Percentiles rank a stretch among this genome's conserved stretches.
Evolutionary conservation across 352 stramenopile genomes (phyloP).

Genomic region (Phytophthora cajani): DNA sequence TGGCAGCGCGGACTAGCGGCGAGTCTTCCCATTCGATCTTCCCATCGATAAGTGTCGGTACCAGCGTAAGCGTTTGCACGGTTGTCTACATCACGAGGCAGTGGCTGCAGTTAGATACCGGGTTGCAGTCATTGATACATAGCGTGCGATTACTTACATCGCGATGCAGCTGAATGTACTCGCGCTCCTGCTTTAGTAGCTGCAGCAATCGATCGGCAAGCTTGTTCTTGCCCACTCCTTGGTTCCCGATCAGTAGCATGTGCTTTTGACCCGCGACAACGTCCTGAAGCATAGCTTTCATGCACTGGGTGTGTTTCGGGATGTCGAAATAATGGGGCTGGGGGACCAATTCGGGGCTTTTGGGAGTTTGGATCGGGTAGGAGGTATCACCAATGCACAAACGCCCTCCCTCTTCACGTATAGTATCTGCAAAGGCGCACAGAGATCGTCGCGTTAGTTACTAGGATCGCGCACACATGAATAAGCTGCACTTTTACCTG

Average conservation of each 20-base stretch:
- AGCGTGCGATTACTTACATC: conserved; percentile 64
- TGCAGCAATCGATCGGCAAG: conserved; percentile 92
- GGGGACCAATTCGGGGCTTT: conserved; percentile 84
- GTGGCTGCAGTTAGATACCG: conserved; percentile 3
- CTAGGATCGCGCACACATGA: neutral
- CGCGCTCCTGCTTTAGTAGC: conserved; percentile 91
- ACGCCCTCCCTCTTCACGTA: conserved; percentile 46
- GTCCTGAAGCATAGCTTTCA: conserved; percentile 90
- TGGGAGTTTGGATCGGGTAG: conserved; percentile 55
- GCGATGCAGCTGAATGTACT: conserved; percentile 97
- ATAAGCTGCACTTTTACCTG: conserved; percentile 3
- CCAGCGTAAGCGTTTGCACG: conserved; percentile 92
- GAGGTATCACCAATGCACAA: conserved; percentile 74
- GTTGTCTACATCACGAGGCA: conserved; percentile 75
- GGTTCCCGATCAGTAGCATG: conserved; percentile 95
- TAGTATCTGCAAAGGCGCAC: conserved; percentile 31
- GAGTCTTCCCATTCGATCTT: conserved; percentile 94
- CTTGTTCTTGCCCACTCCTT: conserved; percentile 96
- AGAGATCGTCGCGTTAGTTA: neutral
- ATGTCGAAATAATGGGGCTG: conserved; percentile 92
- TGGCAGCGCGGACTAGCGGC: conserved; percentile 93
- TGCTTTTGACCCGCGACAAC: conserved; percentile 88
- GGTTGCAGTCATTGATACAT: neutral
- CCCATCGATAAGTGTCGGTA: conserved; percentile 89
- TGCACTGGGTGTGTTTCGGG: conserved; percentile 85